Base-by-base conservation (phyloP, 2,329 filamentous ascomycete genomes). In the Macroventuria anomochaeta region DNA sequence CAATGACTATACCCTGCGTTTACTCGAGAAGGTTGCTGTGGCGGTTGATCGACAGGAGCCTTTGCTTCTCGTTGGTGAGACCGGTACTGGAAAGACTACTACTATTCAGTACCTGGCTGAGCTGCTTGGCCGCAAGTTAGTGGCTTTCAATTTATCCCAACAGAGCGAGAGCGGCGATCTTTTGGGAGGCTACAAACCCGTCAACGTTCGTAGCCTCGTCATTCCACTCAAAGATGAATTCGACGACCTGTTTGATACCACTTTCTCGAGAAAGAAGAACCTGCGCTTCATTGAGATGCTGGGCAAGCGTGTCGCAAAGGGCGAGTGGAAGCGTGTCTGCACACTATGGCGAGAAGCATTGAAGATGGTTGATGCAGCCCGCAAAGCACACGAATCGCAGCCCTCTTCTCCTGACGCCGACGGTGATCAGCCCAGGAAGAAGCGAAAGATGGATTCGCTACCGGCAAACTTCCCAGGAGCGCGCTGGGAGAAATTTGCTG, bases 161-260 rank as follows among this genome's bases (percentile, higher is more conserved):
- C 96, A 99, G 73, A 97, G 93, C 68, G 96, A 99, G 75, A 93
- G 90, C 33, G 90, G 93, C n/a, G 95, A 99, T 77, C 79, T 99
- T 11, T 81, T 99, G 0, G 96, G 95, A 65, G 95, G 95, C 0
- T 97, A 96, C 79, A 99, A 99, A 73, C 95, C 95, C 0, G 89
- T 99, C 54, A 97, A 93, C 70, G 85, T 95, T 34, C 87, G 93
- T 61, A 96, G 87, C 56, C 81, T 97, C 51, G 89, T 95, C 0
- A 85, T 97, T 31, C 93, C 95, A 0, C 78, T 99, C 68, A 91
- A 96, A 65, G 95, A 97, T 63, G 91, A 96, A 59, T 99, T 99
- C 61, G 91, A 96, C 62, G 87, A 93, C 20, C 81, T 99, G 0
- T 97, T 99, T 67, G 82, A 88, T 20, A 85, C 88, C 5, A 97